Base-by-base conservation (phyloP, 352 stramenopile genomes). In the Pythium myriotylum region DNA sequence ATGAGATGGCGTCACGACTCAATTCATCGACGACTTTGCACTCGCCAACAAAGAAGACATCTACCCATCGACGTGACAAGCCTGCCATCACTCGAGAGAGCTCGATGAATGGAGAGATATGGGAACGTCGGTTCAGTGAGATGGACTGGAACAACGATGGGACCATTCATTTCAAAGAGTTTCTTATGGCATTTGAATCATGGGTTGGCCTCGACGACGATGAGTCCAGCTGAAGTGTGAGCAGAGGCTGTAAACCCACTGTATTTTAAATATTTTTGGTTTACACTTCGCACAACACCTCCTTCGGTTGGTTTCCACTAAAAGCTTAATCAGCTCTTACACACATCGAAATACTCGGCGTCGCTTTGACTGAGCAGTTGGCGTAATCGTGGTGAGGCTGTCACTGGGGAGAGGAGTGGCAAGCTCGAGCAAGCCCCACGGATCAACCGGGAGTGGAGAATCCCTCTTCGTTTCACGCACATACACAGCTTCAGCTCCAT, bases 71-170 rank as follows among this genome's bases (percentile, higher is more conserved):
- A 5, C 59, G 55, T 7, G 54, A 65, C 27, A 65, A 68, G 24
- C 46, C 56, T 16, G n/a, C 23, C 1, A 26, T 62, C 26, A 3
- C 49, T 23, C 35, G 63, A 13, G 50, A 66, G 23, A 65, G 49
- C 45, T 63, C 66, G 14, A 89, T 86, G 59, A 91, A 88, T 54
- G 51, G 79, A 23, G 79, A 75, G 20, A 92, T 94, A 32, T 91
- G 77, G 76, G 83, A 94, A 55, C 81, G 76, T 27, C 86, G 88
- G 12, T 96, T 91, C 42, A 81, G 78, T 53, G 86, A 96, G 62
- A 94, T 96, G 81, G 87, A 96, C 52, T 95, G 85, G 79, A 83
- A 96, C 49, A 66, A 91, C 40, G 85, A 95, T 61, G 88, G 87
- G 19, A 80, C 72, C 23, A 94, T 95, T 55, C 86, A 94, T 16